These are phyloP conservation scores for Chaetomium olivaceum DNA, from an alignment of 2,329 filamentous ascomycete species.

Conservation along the genomic window DNA sequence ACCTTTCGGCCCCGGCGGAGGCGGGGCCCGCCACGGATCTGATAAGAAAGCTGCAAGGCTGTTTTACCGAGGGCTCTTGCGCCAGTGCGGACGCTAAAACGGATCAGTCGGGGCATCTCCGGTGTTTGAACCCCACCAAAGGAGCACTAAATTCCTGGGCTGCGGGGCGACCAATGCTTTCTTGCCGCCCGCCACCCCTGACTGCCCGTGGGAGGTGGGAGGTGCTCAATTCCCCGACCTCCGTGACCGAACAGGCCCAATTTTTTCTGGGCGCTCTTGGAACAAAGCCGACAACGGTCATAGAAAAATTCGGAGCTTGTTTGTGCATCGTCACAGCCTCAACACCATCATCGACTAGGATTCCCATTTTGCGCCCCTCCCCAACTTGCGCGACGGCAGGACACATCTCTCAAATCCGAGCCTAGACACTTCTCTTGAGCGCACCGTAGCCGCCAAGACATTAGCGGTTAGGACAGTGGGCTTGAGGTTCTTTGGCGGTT, in stretches of 20 bases:
- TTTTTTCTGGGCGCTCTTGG: constrained; percentile 26
- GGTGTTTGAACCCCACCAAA: background rate
- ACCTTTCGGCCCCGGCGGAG: constrained; percentile 23
- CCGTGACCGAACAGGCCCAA: constrained; percentile 23
- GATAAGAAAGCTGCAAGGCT: constrained; percentile 28
- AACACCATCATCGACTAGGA: constrained; percentile 13
- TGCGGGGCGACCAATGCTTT: constrained; percentile 14
- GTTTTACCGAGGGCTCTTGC: constrained; percentile 19
- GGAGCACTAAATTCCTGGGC: constrained; percentile 5
- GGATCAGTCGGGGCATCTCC: constrained; percentile 19
- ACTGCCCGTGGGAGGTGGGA: background rate
- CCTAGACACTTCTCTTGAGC: background rate
- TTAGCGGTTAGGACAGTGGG: background rate
- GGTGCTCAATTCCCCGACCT: constrained; percentile 25
- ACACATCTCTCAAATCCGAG: constrained; percentile 7
- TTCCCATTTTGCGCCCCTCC: background rate
- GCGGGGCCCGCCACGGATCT: constrained; percentile 24
- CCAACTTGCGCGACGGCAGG: constrained; percentile 15
- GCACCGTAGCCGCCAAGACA: constrained; percentile 2
- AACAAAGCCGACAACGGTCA: constrained; percentile 35
- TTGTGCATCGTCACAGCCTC: constrained; percentile 23
- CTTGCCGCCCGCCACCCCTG: constrained; percentile 17
- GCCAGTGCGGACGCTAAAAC: background rate
- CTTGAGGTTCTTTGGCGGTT: constrained; percentile 11
- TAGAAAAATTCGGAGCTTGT: constrained; percentile 30